Percentiles rank a stretch among this genome's conserved stretches.
phyloP scores from a whole-genome alignment of 2,329 filamentous ascomycete genomes.

The Talaromyces pinophilus region DNA sequence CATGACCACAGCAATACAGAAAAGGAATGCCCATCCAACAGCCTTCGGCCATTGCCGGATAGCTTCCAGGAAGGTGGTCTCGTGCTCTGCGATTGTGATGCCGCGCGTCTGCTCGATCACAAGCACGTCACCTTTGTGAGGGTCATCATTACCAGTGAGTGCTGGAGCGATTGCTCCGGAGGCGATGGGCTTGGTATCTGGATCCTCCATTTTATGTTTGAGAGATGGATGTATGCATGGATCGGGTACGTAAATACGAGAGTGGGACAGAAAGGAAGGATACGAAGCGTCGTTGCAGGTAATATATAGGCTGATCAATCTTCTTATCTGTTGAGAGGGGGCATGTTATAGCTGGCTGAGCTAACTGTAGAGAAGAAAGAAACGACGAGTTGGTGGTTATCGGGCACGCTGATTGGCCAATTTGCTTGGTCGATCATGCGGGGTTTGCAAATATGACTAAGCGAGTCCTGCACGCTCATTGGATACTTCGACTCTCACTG shows the following conservation, averaged over 20 bases:
- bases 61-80: slow-evolving; percentile 39
- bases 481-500: not conserved
- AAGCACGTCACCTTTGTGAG: slow-evolving; percentile 16
- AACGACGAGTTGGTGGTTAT: not conserved
- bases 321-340: not conserved
- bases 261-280: not conserved
- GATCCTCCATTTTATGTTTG: slow-evolving; percentile 13
- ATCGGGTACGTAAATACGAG: not conserved
- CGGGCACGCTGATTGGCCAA: not conserved
- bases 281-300: not conserved
- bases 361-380: not conserved
- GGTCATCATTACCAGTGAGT: not conserved
- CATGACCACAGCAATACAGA: slow-evolving; percentile 39
- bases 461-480: not conserved
- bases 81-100: slow-evolving; percentile 33
- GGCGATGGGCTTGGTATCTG: slow-evolving; percentile 13
- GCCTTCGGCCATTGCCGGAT: slow-evolving; percentile 50
- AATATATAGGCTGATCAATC: not conserved
- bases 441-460: not conserved
- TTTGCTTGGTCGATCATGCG: not conserved
- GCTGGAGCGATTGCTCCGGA: not conserved
- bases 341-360: not conserved
- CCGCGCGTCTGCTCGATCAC: slow-evolving; percentile 22
- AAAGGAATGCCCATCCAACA: slow-evolving; percentile 39
- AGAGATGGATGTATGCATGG: not conserved